Evolutionary conservation across 2,329 filamentous ascomycete species (phyloP).

Genomic region (Nemania sp.): DNA sequence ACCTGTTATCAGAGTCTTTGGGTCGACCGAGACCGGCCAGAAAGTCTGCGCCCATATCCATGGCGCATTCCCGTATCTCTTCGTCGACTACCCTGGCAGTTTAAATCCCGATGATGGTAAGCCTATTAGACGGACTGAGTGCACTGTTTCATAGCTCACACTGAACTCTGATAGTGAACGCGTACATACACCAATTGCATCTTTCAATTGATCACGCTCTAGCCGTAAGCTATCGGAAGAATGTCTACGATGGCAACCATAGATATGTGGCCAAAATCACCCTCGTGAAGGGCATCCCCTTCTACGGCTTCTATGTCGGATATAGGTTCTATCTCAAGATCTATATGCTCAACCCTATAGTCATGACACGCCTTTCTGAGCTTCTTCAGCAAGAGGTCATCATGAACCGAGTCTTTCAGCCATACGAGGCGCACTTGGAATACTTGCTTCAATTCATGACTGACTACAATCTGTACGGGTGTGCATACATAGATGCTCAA

Average conservation of each 20-base stretch:
- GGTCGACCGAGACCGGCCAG: slow-evolving; percentile 89
- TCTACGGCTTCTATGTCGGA: slow-evolving; percentile 94
- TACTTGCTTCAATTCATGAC: slow-evolving; percentile 97
- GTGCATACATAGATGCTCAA: slow-evolving; percentile 76
- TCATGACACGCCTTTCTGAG: slow-evolving; percentile 87
- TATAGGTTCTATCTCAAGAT: slow-evolving; percentile 92
- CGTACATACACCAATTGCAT: slow-evolving; percentile 78
- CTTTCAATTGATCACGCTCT: slow-evolving; percentile 89
- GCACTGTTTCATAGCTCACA: slow-evolving; percentile 15
- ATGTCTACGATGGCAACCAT: slow-evolving; percentile 67
- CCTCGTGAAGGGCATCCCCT: slow-evolving; percentile 88
- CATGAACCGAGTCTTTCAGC: slow-evolving; percentile 81
- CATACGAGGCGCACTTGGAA: slow-evolving; percentile 91
- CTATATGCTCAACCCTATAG: slow-evolving; percentile 84
- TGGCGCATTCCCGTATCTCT: slow-evolving; percentile 95
- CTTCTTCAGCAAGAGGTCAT: slow-evolving; percentile 86
- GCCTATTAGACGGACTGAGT: slow-evolving; percentile 37
- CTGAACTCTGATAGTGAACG: slow-evolving; percentile 60
- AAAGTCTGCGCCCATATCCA: slow-evolving; percentile 96
- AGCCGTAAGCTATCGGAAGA: slow-evolving; percentile 79
- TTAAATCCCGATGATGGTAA: slow-evolving; percentile 69
- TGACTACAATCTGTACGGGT: slow-evolving; percentile 97
- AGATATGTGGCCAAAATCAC: slow-evolving; percentile 87
- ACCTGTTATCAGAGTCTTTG: slow-evolving; percentile 87
- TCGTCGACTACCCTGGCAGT: slow-evolving; percentile 78